phyloP scores from a whole-genome alignment of 2,329 filamentous ascomycete genomes.

The Diplodia mutila region DNA sequence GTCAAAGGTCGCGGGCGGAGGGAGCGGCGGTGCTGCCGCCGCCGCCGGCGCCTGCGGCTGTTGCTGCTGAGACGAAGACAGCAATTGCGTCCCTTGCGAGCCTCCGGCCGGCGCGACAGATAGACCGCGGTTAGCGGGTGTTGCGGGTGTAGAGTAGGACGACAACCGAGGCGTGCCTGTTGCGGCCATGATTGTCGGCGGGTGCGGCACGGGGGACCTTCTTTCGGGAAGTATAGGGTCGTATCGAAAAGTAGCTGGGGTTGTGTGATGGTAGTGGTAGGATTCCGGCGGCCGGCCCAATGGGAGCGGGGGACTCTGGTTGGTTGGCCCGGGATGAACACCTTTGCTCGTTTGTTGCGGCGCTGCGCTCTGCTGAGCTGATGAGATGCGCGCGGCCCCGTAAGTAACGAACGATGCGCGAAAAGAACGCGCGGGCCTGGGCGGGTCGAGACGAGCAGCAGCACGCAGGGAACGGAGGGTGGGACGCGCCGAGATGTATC shows the following conservation, averaged over 20 bases:
- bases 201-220: not conserved
- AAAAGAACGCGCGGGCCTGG: not conserved
- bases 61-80: not conserved
- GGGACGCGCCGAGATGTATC: conserved; percentile 3
- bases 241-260: not conserved
- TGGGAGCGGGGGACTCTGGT: not conserved
- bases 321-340: not conserved
- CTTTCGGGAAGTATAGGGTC: not conserved
- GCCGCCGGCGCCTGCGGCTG: conserved; percentile 1
- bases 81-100: not conserved
- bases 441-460: not conserved
- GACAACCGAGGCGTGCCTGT: conserved; percentile 22
- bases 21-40: conserved; percentile 58
- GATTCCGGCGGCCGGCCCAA: not conserved
- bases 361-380: not conserved
- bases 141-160: conserved; percentile 11
- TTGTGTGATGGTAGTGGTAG: not conserved
- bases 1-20: conserved; percentile 83
- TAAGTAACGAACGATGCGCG: not conserved
- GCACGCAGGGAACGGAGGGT: not conserved
- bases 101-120: conserved; percentile 2
- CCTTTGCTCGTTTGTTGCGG: not conserved
- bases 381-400: not conserved
- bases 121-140: conserved; percentile 10
- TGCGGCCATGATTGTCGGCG: conserved; percentile 19